These are phyloP conservation scores for Candida gigantensis DNA, from an alignment of 1,139 yeast genomes.

Conservation along the genomic window DNA sequence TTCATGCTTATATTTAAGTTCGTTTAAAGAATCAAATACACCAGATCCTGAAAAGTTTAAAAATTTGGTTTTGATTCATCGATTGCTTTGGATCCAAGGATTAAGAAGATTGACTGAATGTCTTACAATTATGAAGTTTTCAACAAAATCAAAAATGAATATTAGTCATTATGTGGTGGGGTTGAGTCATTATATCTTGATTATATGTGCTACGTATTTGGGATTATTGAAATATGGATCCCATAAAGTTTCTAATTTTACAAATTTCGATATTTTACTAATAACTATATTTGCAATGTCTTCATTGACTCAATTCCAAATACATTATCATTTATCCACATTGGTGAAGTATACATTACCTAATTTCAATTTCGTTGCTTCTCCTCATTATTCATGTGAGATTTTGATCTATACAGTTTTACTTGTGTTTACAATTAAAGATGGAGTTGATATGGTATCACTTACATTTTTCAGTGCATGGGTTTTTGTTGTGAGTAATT, in stretches of 20 bases:
- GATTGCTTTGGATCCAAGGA: constrained; percentile 52
- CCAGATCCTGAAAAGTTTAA: constrained; percentile 16
- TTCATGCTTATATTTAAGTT: constrained; percentile 10
- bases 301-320: constrained; percentile 56
- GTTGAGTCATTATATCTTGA: constrained; percentile 56
- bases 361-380: constrained; percentile 43
- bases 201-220: constrained; percentile 22
- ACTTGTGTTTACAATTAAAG: constrained; percentile 20
- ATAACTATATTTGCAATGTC: constrained; percentile 38
- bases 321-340: constrained; percentile 61
- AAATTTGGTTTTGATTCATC: constrained; percentile 17
- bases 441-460: constrained; percentile 14
- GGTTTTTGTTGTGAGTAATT: constrained; percentile 64
- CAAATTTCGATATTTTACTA: constrained; percentile 18
- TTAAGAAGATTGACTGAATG: constrained; percentile 68
- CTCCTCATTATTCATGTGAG: constrained; percentile 86
- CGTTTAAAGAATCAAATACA: constrained; percentile 7
- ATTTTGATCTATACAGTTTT: constrained; percentile 56
- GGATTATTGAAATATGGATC: constrained; percentile 17
- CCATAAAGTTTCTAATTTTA: constrained; percentile 10
- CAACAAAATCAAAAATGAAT: constrained; percentile 61
- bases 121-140: constrained; percentile 47
- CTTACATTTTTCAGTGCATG: constrained; percentile 25
- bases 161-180: constrained; percentile 79
- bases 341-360: constrained; percentile 73